Conservation (phyloP, 2,329 filamentous ascomycete species). For the Aspergillus fumigatus region DNA sequence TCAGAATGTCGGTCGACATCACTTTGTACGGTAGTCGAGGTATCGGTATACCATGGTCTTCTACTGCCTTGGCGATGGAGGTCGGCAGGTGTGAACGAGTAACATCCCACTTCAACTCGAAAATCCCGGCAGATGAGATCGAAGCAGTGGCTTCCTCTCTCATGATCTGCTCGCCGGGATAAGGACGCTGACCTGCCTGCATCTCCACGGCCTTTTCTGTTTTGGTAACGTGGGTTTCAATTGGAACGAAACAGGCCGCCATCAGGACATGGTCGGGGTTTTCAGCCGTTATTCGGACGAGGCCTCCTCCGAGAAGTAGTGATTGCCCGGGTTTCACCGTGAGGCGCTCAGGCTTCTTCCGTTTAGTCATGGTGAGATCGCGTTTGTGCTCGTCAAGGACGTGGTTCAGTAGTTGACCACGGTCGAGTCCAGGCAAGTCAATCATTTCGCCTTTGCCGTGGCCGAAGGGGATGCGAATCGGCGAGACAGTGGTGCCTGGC, state of each 20-base stretch:
- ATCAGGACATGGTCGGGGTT: slow-evolving; percentile 63
- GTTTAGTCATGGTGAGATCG: slow-evolving; percentile 72
- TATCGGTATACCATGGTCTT: slow-evolving; percentile 55
- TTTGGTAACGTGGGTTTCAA: slow-evolving; percentile 69
- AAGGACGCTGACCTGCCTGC: slow-evolving; percentile 59
- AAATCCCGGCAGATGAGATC: slow-evolving; percentile 68
- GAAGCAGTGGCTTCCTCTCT: slow-evolving; percentile 53
- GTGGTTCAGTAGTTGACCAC: slow-evolving; percentile 66
- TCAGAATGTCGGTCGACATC: slow-evolving; percentile 74
- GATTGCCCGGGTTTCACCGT: slow-evolving; percentile 72
- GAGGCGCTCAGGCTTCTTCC: slow-evolving; percentile 68
- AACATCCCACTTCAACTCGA: slow-evolving; percentile 74
- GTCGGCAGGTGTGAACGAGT: slow-evolving; percentile 74
- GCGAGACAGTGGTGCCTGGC: slow-evolving; percentile 90
- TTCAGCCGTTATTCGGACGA: slow-evolving; percentile 80
- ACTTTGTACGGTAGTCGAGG: slow-evolving; percentile 68
- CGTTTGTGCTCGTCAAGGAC: slow-evolving; percentile 63
- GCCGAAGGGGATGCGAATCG: slow-evolving; percentile 88
- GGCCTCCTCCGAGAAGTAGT: slow-evolving; percentile 75
- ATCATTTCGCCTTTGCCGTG: slow-evolving; percentile 83
- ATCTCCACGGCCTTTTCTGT: slow-evolving; percentile 75
- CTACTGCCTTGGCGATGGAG: slow-evolving; percentile 60
- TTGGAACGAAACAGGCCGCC: slow-evolving; percentile 79
- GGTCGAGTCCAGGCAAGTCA: slow-evolving; percentile 80
- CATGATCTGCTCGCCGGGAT: slow-evolving; percentile 61